Base-by-base conservation (phyloP, 1,284 basidiomycete genomes). In the Tremellales sp. region DNA sequence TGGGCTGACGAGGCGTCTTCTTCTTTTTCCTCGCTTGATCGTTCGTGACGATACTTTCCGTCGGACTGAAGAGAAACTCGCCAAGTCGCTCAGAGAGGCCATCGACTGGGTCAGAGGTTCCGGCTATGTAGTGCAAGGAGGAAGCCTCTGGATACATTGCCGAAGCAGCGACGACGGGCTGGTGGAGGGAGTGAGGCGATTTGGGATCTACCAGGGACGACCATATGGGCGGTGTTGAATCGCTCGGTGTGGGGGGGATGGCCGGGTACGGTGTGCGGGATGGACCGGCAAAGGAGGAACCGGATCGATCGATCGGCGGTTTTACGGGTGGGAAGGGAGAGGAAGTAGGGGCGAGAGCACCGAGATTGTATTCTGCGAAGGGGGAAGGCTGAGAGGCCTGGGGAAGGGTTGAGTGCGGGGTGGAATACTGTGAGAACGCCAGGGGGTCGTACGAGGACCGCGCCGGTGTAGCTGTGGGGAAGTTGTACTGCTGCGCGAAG, bases 41-140 rank as follows among this genome's bases (percentile, higher is more conserved):
- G 24, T 59, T 51, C 27, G 43, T 50, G 27, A 51, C 40, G 1
- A 50, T 45, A 18, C 40, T 48, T 9, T 41, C 46, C 13, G 51
- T 45, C 0, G 66, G 66, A 35, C 54, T 56, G 44, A 71, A 65
- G 14, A 71, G 43, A 43, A 71, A 69, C 45, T 71, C 68, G 29
- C 68, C 68, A 1, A 71, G 52, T 5, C 63, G 48, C 22, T 63
- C 64, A 3, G 64, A 63, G 5, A 71, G 22, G 0, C 58, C 57
- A 9, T 68, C 68, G 0, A 70, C 51, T 12, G 57, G 47, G 14
- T 56, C 57, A 6, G 34, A 29, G 18, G 47, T 52, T 7, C 61
- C 57, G 13, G 52, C 50, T n/a, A 56, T 53, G 21, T 62, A 65
- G 34, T 62, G 54, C 19, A 63, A 41, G n/a, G 45, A 57, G 5